Base-by-base conservation (phyloP, 2,329 filamentous ascomycete genomes). In the Seiridium cupressi region DNA sequence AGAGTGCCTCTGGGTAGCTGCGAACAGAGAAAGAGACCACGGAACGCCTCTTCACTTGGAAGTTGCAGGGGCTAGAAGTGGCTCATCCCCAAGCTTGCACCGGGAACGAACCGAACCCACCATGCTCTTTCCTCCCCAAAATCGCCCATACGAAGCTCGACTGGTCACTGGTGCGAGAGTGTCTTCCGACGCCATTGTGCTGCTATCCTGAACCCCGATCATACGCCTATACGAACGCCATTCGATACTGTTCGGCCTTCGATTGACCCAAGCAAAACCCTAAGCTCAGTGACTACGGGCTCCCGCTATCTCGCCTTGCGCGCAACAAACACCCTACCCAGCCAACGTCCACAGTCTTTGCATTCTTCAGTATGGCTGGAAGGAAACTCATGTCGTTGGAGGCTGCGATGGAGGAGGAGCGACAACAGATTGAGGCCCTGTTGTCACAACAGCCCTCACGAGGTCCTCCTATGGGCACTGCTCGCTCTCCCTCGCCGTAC, bases 401-500 rank as follows among this genome's bases (percentile, higher is more conserved):
- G 67, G 67, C 71, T 9, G 71, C 71, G 6, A 65, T 73, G 38
- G 71, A 73, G 63, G 69, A 73, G 63, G 71, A 73, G 64, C 64
- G 71, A 35, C 70, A 66, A 60, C 68, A 71, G 62, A 68, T 73
- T 18, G 71, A 73, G 65, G 68, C 61, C 34, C 64, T 73, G 34
- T 69, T 73, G n/a, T 57, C 67, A 26, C 68, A 67, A 36, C 60
- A 62, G 35, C 48, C 60, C 36, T 53, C 64, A 48, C 65, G 69
- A 51, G 63, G 66, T 34, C 55, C 62, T 44, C 62, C 67, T 10
- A 62, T 61, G 4, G 61, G 51, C 63, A 73, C 66, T 49, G 74
- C 62, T 48, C 77, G 82, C 65, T 81, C 82, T 47, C 76, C 79
- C 48, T 84, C 88, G 63, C 81, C 85, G 62, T 81, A 82, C 74